Evolutionary conservation across 2,329 filamentous ascomycete genomes (phyloP), one percentile per base, ranked within the genome.

Genomic region (Hymenoscyphus fructigenus): DNA sequence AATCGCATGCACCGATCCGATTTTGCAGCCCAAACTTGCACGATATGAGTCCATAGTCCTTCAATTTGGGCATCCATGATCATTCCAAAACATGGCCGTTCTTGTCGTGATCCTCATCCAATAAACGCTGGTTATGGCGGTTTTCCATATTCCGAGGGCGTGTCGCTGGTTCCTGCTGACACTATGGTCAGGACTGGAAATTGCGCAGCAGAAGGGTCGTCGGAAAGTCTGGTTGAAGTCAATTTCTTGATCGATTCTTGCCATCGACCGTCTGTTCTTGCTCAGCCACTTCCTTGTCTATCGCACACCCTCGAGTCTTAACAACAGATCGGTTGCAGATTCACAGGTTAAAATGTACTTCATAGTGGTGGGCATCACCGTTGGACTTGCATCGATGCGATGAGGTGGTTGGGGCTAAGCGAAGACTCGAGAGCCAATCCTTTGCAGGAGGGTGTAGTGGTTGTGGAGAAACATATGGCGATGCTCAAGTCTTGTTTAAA

Each of bases 1-100:
- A 58, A 58, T 56, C 56, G 34, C 34, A 58, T 59, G 57, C 57
- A 59, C 57, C 32, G n/a, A 10, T 28, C 57, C 36, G 57, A 59
- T 26, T 36, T 53, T 53, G 47, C 47, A 53, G 20, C 47, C 47
- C 20, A 53, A 53, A 53, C 20, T 53, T 53, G 20, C 36, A 53
- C 20, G 20, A 53, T 53, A 20, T 26, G 23, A 53, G 47, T 53
- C 20, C 20, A 26, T 23, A 53, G 47, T 53, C 47, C 47, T 50
- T 20, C 47, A 53, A 53, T 53, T 53, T 53, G 47, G 47, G 20
- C 47, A 53, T 26, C 47, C 47, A 53, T 26, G 47, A 26, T 17
- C 14, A 38, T 38, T 38, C 14, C 14, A 38, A 38, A 38, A 38
- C 36, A 38, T 53, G 20, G 47, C 26, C 47, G 26, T 23, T 53